Evolutionary conservation across 148 eudicot genomes (phyloP).

Genomic region (Rhododendron kiyosumense): DNA sequence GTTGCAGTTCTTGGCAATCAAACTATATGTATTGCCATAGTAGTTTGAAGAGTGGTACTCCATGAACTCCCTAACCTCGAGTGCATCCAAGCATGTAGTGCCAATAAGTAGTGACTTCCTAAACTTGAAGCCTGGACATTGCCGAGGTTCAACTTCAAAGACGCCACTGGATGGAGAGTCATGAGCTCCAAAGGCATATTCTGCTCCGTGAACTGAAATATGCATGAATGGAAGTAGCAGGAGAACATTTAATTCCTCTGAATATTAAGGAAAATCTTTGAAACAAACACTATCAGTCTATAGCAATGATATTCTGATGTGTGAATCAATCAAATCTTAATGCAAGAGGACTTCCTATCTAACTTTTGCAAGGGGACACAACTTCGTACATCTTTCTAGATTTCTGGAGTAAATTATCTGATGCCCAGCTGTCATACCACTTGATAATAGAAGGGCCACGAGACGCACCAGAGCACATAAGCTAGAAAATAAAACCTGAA

Average conservation of each 20-base stretch:
- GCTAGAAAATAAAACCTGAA: not conserved
- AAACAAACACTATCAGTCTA: not conserved
- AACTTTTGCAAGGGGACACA: not conserved
- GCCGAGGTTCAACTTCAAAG: constrained; percentile 87
- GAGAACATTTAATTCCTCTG: not conserved
- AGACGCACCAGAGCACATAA: not conserved
- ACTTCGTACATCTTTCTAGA: not conserved
- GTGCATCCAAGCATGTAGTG: constrained; percentile 56
- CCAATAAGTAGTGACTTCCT: constrained; percentile 74
- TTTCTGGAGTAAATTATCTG: not conserved
- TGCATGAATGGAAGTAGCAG: not conserved
- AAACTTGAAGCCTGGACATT: constrained; percentile 89
- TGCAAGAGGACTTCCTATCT: not conserved
- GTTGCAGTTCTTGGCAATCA: constrained; percentile 83
- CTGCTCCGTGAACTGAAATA: constrained; percentile 80
- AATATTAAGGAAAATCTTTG: not conserved
- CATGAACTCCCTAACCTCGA: constrained; percentile 76
- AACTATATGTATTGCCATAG: constrained; percentile 83
- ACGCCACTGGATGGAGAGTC: constrained; percentile 82
- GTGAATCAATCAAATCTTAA: not conserved
- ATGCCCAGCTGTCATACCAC: not conserved
- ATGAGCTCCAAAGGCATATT: constrained; percentile 96
- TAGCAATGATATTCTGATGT: not conserved
- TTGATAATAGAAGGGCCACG: not conserved
- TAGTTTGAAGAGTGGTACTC: constrained; percentile 65